These are phyloP conservation scores for Entomortierella chlamydospora DNA, from an alignment of 192 early-diverging fungal species.

Conservation along the genomic window DNA sequence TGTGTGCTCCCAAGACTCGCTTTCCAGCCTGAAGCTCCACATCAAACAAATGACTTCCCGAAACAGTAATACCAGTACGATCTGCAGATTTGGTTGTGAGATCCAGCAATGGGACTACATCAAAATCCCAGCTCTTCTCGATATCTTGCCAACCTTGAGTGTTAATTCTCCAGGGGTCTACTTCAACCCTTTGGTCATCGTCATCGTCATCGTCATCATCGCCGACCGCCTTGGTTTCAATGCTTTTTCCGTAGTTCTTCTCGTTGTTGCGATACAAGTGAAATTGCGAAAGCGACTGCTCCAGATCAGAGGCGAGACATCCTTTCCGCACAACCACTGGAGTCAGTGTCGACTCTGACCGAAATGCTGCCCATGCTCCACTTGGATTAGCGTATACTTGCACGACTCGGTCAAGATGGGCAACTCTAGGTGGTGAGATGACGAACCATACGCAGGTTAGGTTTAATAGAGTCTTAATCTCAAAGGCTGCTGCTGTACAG, in stretches of 20 bases:
- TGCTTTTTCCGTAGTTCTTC: conserved; percentile 20
- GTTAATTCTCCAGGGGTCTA: conserved; percentile 34
- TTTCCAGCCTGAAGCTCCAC: conserved; percentile 57
- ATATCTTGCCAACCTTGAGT: conserved; percentile 37
- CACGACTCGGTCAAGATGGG: conserved; percentile 69
- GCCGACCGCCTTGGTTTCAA: background rate
- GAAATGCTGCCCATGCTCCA: conserved; percentile 74
- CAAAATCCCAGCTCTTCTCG: conserved; percentile 47
- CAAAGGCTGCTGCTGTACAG: background rate
- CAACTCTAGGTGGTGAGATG: too few species aligned
- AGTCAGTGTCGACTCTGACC: conserved; percentile 60
- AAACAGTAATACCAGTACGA: conserved; percentile 8
- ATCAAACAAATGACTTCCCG: conserved; percentile 56
- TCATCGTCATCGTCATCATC: conserved; percentile 31
- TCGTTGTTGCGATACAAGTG: conserved; percentile 43
- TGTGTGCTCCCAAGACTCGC: conserved; percentile 57
- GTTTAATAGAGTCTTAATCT: too few species aligned
- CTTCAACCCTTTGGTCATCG: conserved; percentile 5
- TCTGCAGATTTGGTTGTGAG: background rate
- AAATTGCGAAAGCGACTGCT: conserved; percentile 50
- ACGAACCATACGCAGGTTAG: too few species aligned
- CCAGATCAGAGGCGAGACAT: conserved; percentile 53
- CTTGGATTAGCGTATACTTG: conserved; percentile 67
- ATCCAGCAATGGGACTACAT: conserved; percentile 34
- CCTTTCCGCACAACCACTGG: conserved; percentile 24